Conservation (phyloP, 75 land plant genomes). For the Sequoiadendron giganteum region DNA sequence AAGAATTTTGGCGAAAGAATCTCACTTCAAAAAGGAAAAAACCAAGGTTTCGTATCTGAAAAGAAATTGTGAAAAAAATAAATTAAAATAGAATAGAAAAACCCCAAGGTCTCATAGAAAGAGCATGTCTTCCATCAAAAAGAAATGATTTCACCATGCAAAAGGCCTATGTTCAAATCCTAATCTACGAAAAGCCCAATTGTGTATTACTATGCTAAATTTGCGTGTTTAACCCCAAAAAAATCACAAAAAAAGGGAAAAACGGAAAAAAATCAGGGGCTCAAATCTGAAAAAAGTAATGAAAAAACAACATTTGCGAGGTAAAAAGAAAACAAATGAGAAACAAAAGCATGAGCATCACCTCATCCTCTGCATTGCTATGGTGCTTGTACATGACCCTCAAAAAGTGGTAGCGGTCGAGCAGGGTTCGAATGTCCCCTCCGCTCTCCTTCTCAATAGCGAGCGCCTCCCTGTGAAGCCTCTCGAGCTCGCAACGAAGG, state of each 20-base stretch:
- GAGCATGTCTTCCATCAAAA: no score
- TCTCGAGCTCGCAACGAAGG: conserved; percentile 58
- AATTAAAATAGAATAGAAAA: no score
- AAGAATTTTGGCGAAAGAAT: background rate
- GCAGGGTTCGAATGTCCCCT: conserved; percentile 38
- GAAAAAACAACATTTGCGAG: background rate
- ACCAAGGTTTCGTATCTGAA: background rate
- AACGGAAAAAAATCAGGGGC: conserved; percentile 14
- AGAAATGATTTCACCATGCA: background rate
- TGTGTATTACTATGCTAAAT: background rate
- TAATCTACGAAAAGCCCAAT: background rate
- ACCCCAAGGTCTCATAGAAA: no score
- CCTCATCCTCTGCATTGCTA: conserved; percentile 90
- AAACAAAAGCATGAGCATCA: conserved; percentile 11
- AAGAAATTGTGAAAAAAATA: background rate
- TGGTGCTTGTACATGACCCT: conserved; percentile 72
- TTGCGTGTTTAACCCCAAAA: background rate
- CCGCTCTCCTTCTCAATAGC: conserved; percentile 29
- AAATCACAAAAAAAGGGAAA: background rate
- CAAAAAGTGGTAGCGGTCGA: conserved; percentile 54
- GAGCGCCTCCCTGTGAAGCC: conserved; percentile 51
- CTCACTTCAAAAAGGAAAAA: background rate
- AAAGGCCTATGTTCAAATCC: background rate
- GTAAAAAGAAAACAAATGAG: background rate
- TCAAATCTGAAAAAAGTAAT: background rate